These are phyloP conservation scores for Daldinia grandis DNA, from an alignment of 495 filamentous ascomycete species.

Conservation along the genomic window DNA sequence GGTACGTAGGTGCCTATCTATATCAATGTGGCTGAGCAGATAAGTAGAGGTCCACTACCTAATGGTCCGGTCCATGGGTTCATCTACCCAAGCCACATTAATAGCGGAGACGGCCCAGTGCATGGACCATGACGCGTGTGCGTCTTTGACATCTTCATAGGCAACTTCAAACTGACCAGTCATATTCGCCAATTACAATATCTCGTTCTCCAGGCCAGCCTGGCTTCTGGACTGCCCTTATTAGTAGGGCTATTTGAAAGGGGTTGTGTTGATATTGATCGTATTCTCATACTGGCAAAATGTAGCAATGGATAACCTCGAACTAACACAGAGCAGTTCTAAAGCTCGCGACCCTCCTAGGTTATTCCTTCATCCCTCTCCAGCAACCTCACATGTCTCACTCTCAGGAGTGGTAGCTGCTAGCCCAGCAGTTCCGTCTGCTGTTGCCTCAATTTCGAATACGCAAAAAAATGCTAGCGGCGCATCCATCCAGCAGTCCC, in stretches of 20 bases:
- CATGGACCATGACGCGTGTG: neutral
- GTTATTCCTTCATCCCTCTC: constrained; percentile 82
- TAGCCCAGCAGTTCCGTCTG: constrained; percentile 47
- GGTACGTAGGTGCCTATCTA: neutral
- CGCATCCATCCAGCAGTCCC: constrained; percentile 38
- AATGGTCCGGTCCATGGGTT: too few species aligned
- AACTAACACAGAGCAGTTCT: constrained; percentile 48
- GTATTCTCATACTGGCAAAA: constrained; percentile 36
- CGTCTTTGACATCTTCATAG: neutral
- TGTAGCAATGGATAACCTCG: constrained; percentile 56
- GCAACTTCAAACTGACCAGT: constrained; percentile 22
- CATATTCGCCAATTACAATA: constrained; percentile 16
- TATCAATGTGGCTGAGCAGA: neutral
- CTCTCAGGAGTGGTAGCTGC: constrained; percentile 60
- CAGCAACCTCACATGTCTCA: constrained; percentile 78
- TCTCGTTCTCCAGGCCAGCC: neutral
- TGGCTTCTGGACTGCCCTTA: neutral
- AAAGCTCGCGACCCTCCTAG: constrained; percentile 75
- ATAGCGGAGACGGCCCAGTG: neutral
- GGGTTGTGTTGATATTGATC: neutral
- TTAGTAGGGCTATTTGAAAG: constrained; percentile 7
- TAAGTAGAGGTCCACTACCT: too few species aligned
- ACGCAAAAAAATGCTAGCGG: constrained; percentile 28
- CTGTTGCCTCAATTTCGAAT: constrained; percentile 29
- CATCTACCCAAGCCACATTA: neutral